Evolutionary conservation across 2,329 filamentous ascomycete species (phyloP), one percentile per base, ranked within the genome.

Genomic region (Arthrobotrys musiformis): DNA sequence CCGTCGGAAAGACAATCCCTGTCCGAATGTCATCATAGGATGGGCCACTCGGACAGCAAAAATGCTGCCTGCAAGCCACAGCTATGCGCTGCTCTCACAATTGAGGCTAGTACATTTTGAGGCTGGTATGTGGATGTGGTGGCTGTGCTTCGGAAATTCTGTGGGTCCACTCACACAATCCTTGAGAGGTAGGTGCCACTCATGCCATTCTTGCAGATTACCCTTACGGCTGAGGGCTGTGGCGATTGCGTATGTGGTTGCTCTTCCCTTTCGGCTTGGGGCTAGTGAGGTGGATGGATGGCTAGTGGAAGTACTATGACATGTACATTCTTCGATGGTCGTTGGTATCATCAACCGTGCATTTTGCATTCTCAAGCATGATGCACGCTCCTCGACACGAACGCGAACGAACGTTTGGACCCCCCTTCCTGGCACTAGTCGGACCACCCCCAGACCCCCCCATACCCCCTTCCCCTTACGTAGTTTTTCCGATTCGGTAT

Each of bases 21-120:
- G 64, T 42, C 50, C 30, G 66, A 42, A 54, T 37, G 52, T 69
- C 48, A 54, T 54, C 48, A 48, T 69, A 40, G 19, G 64, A 35
- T 30, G 37, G 26, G n/a, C 22, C 17, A 17, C 28, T 26, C 26
- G 50, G n/a, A 26, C 35, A 56, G 26, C 61, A 69, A 50, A 61
- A 50, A 69, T 76, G 50, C 64, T 67, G 54, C 63, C 46, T 69
- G 64, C 58, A 69, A 77, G 73, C 73, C 73, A 77, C 73, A 70
- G 37, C 24, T 46, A 77, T 77, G 73, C 66, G 66, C 66, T 30
- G 35, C 54, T 70, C 64, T 54, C 73, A 67, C 60, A 70, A 77
- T 2, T 77, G 73, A 77, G 73, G 73, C 73, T 77, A 77, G 63
- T 76, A 76, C 54, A 26, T 30, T 52, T 62, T 42, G 64, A 76